Base-by-base conservation (phyloP, 768 basidiomycete species). In the Amanita jacksonii region DNA sequence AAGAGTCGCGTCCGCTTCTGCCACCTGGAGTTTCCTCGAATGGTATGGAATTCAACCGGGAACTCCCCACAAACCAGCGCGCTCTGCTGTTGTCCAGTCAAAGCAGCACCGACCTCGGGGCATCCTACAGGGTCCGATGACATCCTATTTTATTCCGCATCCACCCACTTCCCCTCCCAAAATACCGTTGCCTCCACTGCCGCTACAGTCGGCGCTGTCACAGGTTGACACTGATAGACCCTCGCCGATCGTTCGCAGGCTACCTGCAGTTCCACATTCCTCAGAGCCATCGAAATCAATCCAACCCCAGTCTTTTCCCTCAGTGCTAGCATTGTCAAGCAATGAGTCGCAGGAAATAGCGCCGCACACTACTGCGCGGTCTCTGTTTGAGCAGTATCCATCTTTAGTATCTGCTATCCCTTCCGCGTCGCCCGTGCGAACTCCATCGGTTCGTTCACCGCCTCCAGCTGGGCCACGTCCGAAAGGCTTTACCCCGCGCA, bases 21-120 rank as follows among this genome's bases (percentile, higher is more conserved):
- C 63, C 8, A 65, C 62, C 8, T 48, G 63, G 42, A 63, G 60
- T 50, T 63, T 65, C 42, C 51, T 65, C 31, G 62, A 62, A 39
- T 64, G 60, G 56, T 59, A 62, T 49, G 62, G 62, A 2, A 62
- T 63, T n/a, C 62, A 59, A 40, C 58, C 61, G 1, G 62, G 60
- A 42, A 58, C 63, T 6, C 63, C 62, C 5, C 46, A 51, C 1
- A 35, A 37, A 36, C 15, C 30, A 10, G 28, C 31, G 13, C 36
- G 31, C 27, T 38, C 36, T 8, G 28, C 36, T 1, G 30, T 12
- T 18, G 5, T 45, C 9, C 27, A 28, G 31, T 24, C 18, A 35
- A 45, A 28, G 13, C 36, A 30, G 16, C 28, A 20, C n/a, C 37
- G 44, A 16, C 28, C 44, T 22, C 44, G 44, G 12, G 44, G 44